Base-by-base conservation (phyloP, 495 filamentous ascomycete species). In the Rhypophila decipiens region DNA sequence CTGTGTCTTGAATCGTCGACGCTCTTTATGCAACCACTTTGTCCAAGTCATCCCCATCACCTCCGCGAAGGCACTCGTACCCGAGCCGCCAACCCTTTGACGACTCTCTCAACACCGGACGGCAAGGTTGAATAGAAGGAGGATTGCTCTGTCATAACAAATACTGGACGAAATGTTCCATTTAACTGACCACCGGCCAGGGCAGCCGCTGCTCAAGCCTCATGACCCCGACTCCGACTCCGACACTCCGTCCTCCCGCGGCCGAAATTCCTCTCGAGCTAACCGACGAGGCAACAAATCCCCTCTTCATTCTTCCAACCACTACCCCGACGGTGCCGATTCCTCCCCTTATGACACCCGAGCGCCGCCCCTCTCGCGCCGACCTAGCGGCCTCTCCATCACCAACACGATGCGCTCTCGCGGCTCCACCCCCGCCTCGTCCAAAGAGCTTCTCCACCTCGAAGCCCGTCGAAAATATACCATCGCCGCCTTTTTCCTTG, bases 401-500 rank as follows among this genome's bases (percentile, higher is more conserved):
- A n/a, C n/a, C 4, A 58, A 43, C 24, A 52, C 52, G 8, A 51
- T 64, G 31, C 56, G 53, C 35, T 62, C 59, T 2, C 47, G 51
- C 13, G 53, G 46, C 42, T 53, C 58, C 13, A 71, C 75, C 40
- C 60, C 68, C 19, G 55, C 59, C n/a, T 77, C 80, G 24, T n/a
- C n/a, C n/a, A n/a, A n/a, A n/a, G n/a, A n/a, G n/a, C n/a, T n/a
- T n/a, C n/a, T n/a, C n/a, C 71, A 68, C 3, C 27, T 50, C 22
- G 59, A 81, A 19, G 88, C 85, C 40, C 78, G 76, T 49, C 83
- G 79, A 57, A 89, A 89, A 64, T 96, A 96, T 61, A 79, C 87
- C 20, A 85, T 90, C 56, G 91, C 93, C 3, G 83, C 78, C 5
- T 78, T 87, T 39, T 96, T 95, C 66, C 69, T 98, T 44, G 56